phyloP scores from a whole-genome alignment of 305 asterid genomes.

The Fraxinus floribunda region DNA sequence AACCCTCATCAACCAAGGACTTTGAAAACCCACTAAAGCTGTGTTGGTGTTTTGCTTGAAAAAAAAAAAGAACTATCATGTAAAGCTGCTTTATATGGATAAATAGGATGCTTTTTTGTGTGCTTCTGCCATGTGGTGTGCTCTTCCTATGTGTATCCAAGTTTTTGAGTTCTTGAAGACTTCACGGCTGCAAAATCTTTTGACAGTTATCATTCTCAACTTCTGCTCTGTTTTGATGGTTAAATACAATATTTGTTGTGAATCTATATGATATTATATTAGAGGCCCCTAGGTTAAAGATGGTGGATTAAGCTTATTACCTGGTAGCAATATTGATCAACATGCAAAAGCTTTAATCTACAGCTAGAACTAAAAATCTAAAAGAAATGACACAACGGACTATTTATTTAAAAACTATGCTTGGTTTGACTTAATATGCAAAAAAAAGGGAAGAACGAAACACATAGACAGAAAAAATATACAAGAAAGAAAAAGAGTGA shows the following conservation, averaged over 20 bases:
- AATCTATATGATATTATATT: neutral
- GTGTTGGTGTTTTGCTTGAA: neutral
- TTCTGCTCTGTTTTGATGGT: neutral
- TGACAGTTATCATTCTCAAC: neutral
- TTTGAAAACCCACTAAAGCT: neutral
- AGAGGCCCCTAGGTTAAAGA: neutral
- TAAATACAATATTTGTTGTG: neutral
- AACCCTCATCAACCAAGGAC: neutral
- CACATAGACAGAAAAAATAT: neutral
- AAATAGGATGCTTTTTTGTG: neutral
- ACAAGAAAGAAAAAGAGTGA: neutral
- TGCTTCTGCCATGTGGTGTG: neutral
- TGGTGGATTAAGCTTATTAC: neutral
- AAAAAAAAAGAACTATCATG: neutral
- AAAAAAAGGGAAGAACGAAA: neutral
- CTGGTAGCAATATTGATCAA: neutral
- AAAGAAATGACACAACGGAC: neutral
- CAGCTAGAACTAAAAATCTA: neutral
- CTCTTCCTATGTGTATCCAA: neutral
- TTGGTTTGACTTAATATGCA: neutral
- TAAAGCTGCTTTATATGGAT: neutral
- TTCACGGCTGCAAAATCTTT: neutral
- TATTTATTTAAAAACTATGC: neutral
- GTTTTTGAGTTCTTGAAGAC: neutral
- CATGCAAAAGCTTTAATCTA: neutral